Evolutionary conservation across 495 filamentous ascomycete genomes (phyloP).

Genomic region (Amorphotheca resinae): DNA sequence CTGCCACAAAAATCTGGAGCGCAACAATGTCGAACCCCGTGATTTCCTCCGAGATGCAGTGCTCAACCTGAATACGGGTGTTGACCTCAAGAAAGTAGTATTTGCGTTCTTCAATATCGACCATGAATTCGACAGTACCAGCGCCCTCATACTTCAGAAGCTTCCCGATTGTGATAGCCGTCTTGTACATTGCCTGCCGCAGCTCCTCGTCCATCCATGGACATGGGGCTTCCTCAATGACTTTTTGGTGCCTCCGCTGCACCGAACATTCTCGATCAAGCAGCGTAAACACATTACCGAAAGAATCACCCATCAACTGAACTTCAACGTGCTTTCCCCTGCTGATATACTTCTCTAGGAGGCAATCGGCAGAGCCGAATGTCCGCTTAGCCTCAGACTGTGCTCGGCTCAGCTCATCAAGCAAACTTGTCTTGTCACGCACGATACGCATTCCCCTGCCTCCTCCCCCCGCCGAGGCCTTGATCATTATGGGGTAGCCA

Average conservation of each 20-base stretch:
- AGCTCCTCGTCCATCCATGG: conserved; percentile 27
- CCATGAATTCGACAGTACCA: conserved; percentile 47
- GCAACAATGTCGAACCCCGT: conserved; percentile 38
- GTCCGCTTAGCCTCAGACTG: conserved; percentile 1
- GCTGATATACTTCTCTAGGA: conserved; percentile 7
- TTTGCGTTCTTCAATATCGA: conserved; percentile 35
- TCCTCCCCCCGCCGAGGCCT: conserved; percentile 37
- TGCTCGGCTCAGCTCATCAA: conserved; percentile 28
- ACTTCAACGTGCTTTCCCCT: conserved; percentile 38
- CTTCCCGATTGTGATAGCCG: conserved; percentile 22
- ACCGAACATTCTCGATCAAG: conserved; percentile 46
- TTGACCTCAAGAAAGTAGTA: conserved; percentile 56
- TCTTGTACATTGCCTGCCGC: conserved; percentile 27
- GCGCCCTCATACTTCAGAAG: conserved; percentile 40
- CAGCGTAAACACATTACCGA: conserved; percentile 33
- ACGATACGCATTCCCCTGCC: conserved; percentile 36
- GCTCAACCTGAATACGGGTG: conserved; percentile 49
- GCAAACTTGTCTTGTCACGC: conserved; percentile 23
- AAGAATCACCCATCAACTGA: conserved; percentile 42
- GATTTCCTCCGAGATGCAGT: conserved; percentile 47
- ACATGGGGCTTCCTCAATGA: conserved; percentile 31
- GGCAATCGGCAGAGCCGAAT: conserved; percentile 19
- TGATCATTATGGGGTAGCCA: conserved; percentile 44
- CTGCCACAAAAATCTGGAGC: conserved; percentile 38
- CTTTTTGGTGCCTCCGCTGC: conserved; percentile 42